A percentile compares a stretch with the other conserved stretches of the same genome.
These are phyloP conservation scores for Xerocomus spinulosus DNA, from an alignment of 768 basidiomycete genomes.

Conservation along the genomic window DNA sequence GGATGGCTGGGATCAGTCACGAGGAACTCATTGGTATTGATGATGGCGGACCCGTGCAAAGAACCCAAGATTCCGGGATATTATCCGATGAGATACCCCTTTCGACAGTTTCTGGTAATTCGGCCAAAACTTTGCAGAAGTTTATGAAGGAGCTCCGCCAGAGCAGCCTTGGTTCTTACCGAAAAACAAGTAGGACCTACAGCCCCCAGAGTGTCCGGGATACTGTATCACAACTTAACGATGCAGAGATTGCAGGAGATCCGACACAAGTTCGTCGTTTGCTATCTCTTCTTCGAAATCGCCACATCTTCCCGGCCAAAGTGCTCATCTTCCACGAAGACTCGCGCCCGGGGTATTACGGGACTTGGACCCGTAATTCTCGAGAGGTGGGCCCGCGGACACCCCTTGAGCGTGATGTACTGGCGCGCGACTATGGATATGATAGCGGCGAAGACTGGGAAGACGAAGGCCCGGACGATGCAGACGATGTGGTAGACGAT, in stretches of 20 bases:
- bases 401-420: conserved; percentile 75
- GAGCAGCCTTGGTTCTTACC: conserved; percentile 17
- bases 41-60: conserved; percentile 27
- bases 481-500: conserved; percentile 64
- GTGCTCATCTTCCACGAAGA: conserved; percentile 81
- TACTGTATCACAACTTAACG: conserved; percentile 59
- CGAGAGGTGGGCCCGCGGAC: conserved; percentile 73
- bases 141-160: conserved; percentile 31
- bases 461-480: conserved; percentile 71
- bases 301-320: conserved; percentile 65
- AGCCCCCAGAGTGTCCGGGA: conserved; percentile 40
- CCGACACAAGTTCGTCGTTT: conserved; percentile 62
- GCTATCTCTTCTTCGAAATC: conserved; percentile 56
- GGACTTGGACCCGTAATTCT: conserved; percentile 89
- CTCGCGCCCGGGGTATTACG: conserved; percentile 86
- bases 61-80: conserved; percentile 5
- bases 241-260: conserved; percentile 76
- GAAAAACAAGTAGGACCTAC: conserved; percentile 23
- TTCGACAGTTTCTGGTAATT: neutral
- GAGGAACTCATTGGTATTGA: conserved; percentile 60
- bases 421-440: conserved; percentile 81
- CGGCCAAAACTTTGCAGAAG: conserved; percentile 11
- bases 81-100: neutral
- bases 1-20: conserved; percentile 22
- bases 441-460: conserved; percentile 98